Conservation (phyloP, 177 flowering plant genomes). For the Tripterygium wilfordii region DNA sequence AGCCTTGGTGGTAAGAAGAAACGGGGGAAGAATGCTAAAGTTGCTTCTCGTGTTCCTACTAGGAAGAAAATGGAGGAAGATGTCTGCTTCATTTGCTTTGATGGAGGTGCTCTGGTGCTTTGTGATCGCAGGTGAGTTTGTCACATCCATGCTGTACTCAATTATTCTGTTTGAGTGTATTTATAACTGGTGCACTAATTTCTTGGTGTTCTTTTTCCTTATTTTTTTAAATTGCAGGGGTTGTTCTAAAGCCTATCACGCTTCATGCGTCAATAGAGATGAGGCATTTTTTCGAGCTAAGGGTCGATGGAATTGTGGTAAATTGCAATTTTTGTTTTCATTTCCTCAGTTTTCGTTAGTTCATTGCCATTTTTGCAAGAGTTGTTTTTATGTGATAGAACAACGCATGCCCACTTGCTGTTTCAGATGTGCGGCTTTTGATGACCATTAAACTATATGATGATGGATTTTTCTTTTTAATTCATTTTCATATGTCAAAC, state of each 20-base stretch:
- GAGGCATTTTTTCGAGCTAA: slow-evolving; percentile 81
- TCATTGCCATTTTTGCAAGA: too few relatives aligned
- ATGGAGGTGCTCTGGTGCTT: slow-evolving; percentile 72
- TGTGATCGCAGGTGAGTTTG: slow-evolving; percentile 53
- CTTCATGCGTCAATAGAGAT: slow-evolving; percentile 82
- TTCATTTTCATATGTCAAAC: too few relatives aligned
- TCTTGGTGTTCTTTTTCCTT: not conserved
- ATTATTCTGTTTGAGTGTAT: not conserved
- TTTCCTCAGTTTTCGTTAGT: too few relatives aligned
- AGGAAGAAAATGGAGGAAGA: slow-evolving; percentile 55
- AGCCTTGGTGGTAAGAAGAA: slow-evolving; percentile 36
- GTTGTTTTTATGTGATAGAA: too few relatives aligned
- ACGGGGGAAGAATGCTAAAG: slow-evolving; percentile 32
- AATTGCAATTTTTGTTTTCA: slow-evolving; percentile 13
- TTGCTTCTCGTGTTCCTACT: slow-evolving; percentile 9
- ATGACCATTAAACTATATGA: too few relatives aligned
- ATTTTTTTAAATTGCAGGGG: slow-evolving; percentile 38
- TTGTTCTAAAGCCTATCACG: slow-evolving; percentile 95
- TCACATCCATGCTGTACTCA: not conserved
- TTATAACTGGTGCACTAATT: not conserved
- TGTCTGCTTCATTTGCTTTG: slow-evolving; percentile 77
- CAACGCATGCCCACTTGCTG: too few relatives aligned
- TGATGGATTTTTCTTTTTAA: too few relatives aligned
- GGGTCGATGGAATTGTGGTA: slow-evolving; percentile 97
- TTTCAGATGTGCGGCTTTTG: too few relatives aligned